Base-by-base conservation (phyloP, 345 rosid species). In the Isatis tinctoria region DNA sequence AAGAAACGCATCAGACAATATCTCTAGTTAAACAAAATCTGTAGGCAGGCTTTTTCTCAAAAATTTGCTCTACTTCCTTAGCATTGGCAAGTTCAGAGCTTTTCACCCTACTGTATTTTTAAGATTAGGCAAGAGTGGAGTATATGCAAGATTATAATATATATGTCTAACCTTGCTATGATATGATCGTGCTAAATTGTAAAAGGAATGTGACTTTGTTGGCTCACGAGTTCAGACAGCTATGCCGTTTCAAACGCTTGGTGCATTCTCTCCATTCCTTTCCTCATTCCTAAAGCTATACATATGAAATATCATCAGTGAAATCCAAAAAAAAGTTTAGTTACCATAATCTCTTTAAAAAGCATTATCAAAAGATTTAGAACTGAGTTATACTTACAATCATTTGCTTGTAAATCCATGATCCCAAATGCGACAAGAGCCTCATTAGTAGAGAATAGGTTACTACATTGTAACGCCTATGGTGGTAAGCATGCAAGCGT, bases 341-440 rank as follows among this genome's bases (percentile, higher is more conserved):
- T 35, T 44, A 49, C 4, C 36, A 62, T 27, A 69, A 75, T 32
- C 27, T 44, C 52, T 63, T 27, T n/a, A 69, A n/a, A 48, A 54
- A 22, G 27, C 22, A 26, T 41, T 22, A 68, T 35, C 43, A 52
- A 37, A 67, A 20, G 48, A 36, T 67, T 54, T 54, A 24, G 30
- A 54, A 45, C 40, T 24, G 69, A 24, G 9, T 8, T 65, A 52
- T 39, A 65, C 65, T 60, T 71, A 94, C 99, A 90, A 56, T 92
- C 90, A 86, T 92, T 92, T 74, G 82, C 77, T 81, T 87, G 97
- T 87, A 95, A 86, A 84, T 95, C 99, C 86, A 90, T 82, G 80
- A 92, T 84, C 69, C 96, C 93, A 79, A 95, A 88, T 33, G 97
- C 90, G 71, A 92, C 97, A 79, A 95, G 99, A 65, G 96, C 93